Base-by-base conservation (phyloP, 2,329 filamentous ascomycete genomes). In the Didymella keratinophila region DNA sequence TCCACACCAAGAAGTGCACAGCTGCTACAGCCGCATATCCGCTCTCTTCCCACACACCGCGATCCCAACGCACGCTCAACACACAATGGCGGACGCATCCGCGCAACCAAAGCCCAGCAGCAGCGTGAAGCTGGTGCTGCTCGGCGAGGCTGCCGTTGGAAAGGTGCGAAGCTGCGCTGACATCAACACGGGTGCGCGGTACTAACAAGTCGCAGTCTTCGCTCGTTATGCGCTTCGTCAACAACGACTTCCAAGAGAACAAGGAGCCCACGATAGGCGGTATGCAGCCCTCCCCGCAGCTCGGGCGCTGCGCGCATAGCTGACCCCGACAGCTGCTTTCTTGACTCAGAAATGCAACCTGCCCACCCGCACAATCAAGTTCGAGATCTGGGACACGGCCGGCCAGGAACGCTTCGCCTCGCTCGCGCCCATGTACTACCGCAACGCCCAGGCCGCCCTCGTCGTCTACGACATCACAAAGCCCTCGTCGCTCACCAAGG, bases 191-290 rank as follows among this genome's bases (percentile, higher is more conserved):
- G n/a, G 34, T 25, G n/a, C 20, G 28, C 54, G 30, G 28, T 42
- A 28, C 36, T 57, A 14, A 57, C 4, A 14, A 32, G 32, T 7
- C 25, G 27, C 30, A 96, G 95, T 98, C 95, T 48, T 99, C 95
- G 44, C 88, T 99, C 58, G 95, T 99, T 64, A 86, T 99, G 76
- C 92, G 95, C 75, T 99, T 99, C 80, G 95, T 99, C 77, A 98
- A 98, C 85, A 95, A 99, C 82, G 94, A 98, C 80, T 99, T 99
- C 75, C 95, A 99, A 83, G 95, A 98, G 81, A 98, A 98, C 81
- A 98, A 98, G 84, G 95, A 99, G 79, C 95, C 95, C 62, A 99
- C 95, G 66, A 99, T 99, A 80, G 95, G 95, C 84, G 93, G 93
- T 96, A 85, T 66, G 85, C 79, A 51, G 51, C 53, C 25, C 45